Evolutionary conservation across 2,329 filamentous ascomycete species (phyloP), one percentile per base, ranked within the genome.

Genomic region (Xylaria sp.): DNA sequence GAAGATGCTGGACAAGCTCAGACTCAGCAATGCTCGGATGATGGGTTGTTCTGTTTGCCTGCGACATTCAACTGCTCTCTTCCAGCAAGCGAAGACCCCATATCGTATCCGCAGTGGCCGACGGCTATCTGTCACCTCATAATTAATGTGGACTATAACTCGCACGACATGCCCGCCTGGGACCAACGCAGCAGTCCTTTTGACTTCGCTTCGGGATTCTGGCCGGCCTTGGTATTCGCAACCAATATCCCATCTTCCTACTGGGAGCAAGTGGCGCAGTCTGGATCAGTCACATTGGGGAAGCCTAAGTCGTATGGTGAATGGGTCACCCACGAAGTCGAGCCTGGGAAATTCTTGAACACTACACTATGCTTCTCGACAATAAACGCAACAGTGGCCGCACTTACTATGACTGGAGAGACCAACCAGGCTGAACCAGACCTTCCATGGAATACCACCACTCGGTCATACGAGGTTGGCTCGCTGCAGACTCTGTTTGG

Each of bases 211-310:
- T 67, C 64, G 18, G 36, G 58, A 25, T 56, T 51, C 39, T 67
- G 64, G 58, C 15, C 57, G 8, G 25, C 41, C 15, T 51, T 67
- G n/a, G 31, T 62, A n/a, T 67, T 67, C 23, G 36, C 64, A 62
- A 62, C 64, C 7, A 67, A 67, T n/a, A 18, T 60, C 3, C 43
- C 46, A 23, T 33, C 5, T 18, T 18, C 41, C 12, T 46, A 46
- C 41, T 46, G 12, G 12, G 41, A n/a, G 0, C 23, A 20, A 28
- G 6, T 51, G 12, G 23, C 36, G 23, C 23, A 15, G 3, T 62
- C 61, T 48, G 51, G 49, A 23, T 25, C 36, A 56, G 8, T 39
- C 23, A 43, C 28, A 33, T 20, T 66, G 18, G 20, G 9, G 1
- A 2, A 54, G 23, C 28, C 25, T 31, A 33, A 15, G 20, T 25